A percentile compares a stretch with the other conserved stretches of the same genome.
These are phyloP conservation scores for Fusarium brevicatenulatum DNA, from an alignment of 2,329 filamentous ascomycete genomes.

Conservation along the genomic window DNA sequence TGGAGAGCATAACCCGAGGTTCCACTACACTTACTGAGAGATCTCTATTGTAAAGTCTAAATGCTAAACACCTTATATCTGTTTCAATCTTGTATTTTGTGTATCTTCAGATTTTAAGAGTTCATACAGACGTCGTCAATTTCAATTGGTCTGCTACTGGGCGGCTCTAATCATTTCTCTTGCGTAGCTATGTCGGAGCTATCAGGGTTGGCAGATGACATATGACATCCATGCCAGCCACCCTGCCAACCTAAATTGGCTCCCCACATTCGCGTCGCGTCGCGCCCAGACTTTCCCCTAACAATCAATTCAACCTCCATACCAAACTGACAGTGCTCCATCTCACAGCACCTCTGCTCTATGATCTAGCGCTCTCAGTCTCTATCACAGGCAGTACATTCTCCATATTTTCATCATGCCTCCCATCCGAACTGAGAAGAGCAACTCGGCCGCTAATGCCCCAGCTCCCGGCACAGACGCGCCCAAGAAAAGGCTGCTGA, in stretches of 20 bases:
- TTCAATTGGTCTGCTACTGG: no score
- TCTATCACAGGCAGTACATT: neutral
- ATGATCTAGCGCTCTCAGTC: neutral
- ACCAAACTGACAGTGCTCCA: neutral
- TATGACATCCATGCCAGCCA: no score
- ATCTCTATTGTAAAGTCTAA: accelerated
- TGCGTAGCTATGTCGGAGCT: no score
- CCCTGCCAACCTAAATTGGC: neutral
- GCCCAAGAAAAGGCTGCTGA: neutral
- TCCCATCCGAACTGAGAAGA: neutral
- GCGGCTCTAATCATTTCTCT: no score
- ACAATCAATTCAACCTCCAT: neutral
- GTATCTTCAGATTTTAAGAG: neutral
- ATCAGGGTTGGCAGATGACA: no score
- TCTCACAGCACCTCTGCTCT: accelerated
- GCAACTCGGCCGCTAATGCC: neutral
- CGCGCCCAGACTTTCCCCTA: neutral
- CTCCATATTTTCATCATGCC: neutral
- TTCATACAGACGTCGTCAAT: neutral
- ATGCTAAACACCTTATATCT: neutral
- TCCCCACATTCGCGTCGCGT: neutral
- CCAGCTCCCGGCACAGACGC: neutral
- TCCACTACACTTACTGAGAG: slow-evolving; percentile 45
- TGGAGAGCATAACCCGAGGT: slow-evolving; percentile 47
- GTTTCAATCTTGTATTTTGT: accelerated